Base-by-base conservation (phyloP, 176 grass and related monocot species). In the Miscanthus lutarioriparius region DNA sequence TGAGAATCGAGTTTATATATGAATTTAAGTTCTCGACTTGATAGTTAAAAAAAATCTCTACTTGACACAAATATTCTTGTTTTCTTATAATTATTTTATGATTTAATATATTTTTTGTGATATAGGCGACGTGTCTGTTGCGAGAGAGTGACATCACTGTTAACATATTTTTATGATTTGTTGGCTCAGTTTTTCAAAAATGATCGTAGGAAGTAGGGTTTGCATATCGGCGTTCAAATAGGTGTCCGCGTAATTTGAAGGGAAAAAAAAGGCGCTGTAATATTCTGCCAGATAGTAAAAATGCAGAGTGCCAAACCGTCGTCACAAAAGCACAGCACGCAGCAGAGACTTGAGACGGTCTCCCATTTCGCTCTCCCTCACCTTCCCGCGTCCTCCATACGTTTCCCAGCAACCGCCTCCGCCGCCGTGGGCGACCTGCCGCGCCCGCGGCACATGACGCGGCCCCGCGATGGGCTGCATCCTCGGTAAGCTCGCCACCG, bases 401-500 rank as follows among this genome's bases (percentile, higher is more conserved):
- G 32, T 59, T 54, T 74, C 84, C 59, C 70, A 45, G 77, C 84
- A 35, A 64, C 77, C 76, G 32, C 81, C 40, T 54, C 35, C 33
- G 19, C 36, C 28, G 76, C 45, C 86, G 54, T 59, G 22, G n/a
- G 32, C 11, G 74, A 76, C 16, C 54, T 1, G 54, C 58, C 74
- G 47, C 67, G 12, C 53, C 64, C 32, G 17, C 45, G 3, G 45
- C 49, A 20, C 86, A 93, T 95, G 85, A 89, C 67, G 73, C 72
- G 68, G 32, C 19, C 67, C 48, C 84, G 54, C 48, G 79, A 99
- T 99, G 97, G 97, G 97, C 69, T 99, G 97, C 85, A 37, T 89
- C 67, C 73, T 94, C 49, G 94, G 93, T 83, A 99, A 99, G 86
- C 86, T 92, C 74, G 67, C 82, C 30, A 27, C 45, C 79, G 81